phyloP scores from a whole-genome alignment of 2,329 filamentous ascomycete species.

The Chalaropsis ovoidea region DNA sequence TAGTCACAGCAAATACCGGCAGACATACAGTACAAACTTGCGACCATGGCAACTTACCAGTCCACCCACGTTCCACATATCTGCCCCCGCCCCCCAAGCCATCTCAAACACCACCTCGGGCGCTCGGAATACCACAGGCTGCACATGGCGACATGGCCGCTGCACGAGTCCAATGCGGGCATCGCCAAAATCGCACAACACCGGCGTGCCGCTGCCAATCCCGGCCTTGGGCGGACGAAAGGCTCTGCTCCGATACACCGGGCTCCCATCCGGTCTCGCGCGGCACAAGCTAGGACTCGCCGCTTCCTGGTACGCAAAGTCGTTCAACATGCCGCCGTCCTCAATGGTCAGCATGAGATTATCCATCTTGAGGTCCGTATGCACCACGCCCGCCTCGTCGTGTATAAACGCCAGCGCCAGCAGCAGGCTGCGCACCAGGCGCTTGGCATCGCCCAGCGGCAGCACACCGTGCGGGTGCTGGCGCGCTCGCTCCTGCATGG shows the following conservation, averaged over 20 bases:
- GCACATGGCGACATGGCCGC: conserved; percentile 16
- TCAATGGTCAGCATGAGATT: conserved; percentile 25
- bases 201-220: conserved; percentile 9
- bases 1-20: neutral
- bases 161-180: conserved; percentile 20
- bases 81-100: conserved; percentile 23
- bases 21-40: neutral
- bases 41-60: conserved; percentile 14
- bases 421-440: conserved; percentile 16
- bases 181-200: conserved; percentile 24
- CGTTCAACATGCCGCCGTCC: conserved; percentile 21
- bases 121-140: conserved; percentile 22
- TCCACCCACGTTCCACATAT: conserved; percentile 23
- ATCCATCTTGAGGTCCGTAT: conserved; percentile 24
- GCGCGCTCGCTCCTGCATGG: conserved; percentile 17
- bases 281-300: conserved; percentile 8
- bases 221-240: conserved; percentile 16
- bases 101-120: conserved; percentile 23
- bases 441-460: conserved; percentile 14
- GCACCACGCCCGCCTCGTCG: conserved; percentile 20
- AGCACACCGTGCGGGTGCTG: conserved; percentile 16
- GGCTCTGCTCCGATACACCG: conserved; percentile 14
- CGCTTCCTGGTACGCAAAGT: conserved; percentile 18
- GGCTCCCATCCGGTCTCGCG: neutral
- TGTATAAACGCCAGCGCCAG: conserved; percentile 24